These are phyloP conservation scores for Amaranthus tricolor DNA, from an alignment of 179 eudicot genomes.

Conservation along the genomic window DNA sequence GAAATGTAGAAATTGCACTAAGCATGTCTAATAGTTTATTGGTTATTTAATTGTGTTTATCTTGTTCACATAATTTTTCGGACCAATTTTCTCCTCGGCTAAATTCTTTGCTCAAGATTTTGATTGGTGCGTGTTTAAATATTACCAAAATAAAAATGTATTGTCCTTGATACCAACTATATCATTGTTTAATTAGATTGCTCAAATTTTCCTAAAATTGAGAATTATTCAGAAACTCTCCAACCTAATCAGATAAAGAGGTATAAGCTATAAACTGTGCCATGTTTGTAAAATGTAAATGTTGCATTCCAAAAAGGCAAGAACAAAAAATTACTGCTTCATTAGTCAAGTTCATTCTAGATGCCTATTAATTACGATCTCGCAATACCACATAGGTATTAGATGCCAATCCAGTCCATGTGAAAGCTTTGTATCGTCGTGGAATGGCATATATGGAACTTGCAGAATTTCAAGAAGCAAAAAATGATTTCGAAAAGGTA, in stretches of 20 bases:
- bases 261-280: not conserved
- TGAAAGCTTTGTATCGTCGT: constrained; percentile 92
- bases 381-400: constrained; percentile 51
- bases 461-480: constrained; percentile 94
- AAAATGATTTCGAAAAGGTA: constrained; percentile 83
- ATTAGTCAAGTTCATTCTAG: not conserved
- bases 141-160: not conserved
- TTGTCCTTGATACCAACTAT: not conserved
- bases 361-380: constrained; percentile 6
- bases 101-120: not conserved
- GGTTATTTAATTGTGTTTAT: not conserved
- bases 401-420: constrained; percentile 85
- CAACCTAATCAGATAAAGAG: not conserved
- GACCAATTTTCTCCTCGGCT: not conserved
- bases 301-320: not conserved
- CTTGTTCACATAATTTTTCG: not conserved
- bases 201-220: not conserved
- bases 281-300: not conserved
- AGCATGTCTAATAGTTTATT: not conserved
- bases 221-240: not conserved
- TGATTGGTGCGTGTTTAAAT: not conserved
- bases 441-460: constrained; percentile 93
- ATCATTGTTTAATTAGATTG: not conserved
- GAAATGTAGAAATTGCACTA: not conserved
- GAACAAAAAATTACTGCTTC: not conserved